Evolutionary conservation across 805 yeast species (phyloP), one percentile per base, ranked within the genome.

Genomic region (Pichia deserticola): DNA sequence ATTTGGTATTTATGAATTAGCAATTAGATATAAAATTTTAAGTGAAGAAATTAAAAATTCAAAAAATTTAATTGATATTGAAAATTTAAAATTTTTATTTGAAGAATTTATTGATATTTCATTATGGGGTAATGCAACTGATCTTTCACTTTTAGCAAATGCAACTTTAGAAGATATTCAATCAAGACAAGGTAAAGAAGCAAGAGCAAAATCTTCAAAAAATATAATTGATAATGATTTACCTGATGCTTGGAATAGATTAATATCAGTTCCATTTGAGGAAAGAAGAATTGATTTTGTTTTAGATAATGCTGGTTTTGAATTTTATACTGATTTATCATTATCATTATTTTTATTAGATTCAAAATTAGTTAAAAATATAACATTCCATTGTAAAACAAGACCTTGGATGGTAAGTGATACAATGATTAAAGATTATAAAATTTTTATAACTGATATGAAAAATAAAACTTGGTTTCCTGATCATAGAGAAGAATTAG

Each of bases 371-470:
- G 82, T 79, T 13, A 69, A 72, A 27, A 71, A 77, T 49, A 79
- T 92, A 52, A 83, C 81, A 20, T 73, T 90, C 54, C 99, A 93
- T 66, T 89, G 95, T 55, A 93, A 93, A 66, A 79, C 81, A 46
- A 78, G 89, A 52, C 97, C 98, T 35, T 93, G 98, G 95, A 92
- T 93, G 84, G 98, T 93, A 20, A 87, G 96, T 57, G 99, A 93
- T 66, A 95, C 93, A 8, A 81, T 89, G 81, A 78, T 87, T 32
- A 82, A 81, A 60, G 99, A 93, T 68, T 81, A 88, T 52, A 71
- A 73, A 42, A 62, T 74, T 33, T 71, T 88, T 47, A 55, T 87
- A 15, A 57, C 67, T 11, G 87, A 86, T 59, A 68, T 90, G 57
- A 63, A 60, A 30, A 77, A 83, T 57, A 57, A 71, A 6, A 44